phyloP scores from a whole-genome alignment of 176 grass and related monocot genomes.

The Luzula sylvatica region DNA sequence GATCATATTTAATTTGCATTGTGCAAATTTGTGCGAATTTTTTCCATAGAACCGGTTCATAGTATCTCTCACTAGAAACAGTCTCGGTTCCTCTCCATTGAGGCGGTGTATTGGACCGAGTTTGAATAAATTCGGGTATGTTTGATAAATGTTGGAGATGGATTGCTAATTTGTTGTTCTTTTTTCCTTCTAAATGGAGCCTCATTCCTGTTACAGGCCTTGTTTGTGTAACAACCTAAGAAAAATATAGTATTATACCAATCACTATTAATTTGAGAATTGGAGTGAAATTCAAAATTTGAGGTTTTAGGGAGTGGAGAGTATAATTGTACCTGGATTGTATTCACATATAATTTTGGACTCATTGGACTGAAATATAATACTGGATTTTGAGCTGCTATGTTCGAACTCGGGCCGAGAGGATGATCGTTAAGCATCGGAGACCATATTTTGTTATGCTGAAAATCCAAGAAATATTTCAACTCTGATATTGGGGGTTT shows the following conservation, averaged over 20 bases:
- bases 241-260: neutral
- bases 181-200: constrained; percentile 85
- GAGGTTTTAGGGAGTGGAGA: neutral
- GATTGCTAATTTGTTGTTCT: constrained; percentile 58
- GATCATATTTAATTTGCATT: constrained; percentile 57
- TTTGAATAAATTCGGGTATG: constrained; percentile 39
- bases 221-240: constrained; percentile 56
- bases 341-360: constrained; percentile 72
- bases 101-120: neutral
- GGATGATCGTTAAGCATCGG: constrained; percentile 60
- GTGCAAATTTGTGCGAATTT: constrained; percentile 80
- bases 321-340: constrained; percentile 30
- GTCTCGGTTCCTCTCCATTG: constrained; percentile 56
- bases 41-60: constrained; percentile 58
- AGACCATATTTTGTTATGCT: constrained; percentile 62
- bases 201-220: constrained; percentile 76
- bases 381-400: constrained; percentile 17
- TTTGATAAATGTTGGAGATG: constrained; percentile 70
- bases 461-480: constrained; percentile 92
- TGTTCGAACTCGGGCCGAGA: constrained; percentile 56
- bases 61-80: constrained; percentile 53
- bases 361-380: constrained; percentile 67
- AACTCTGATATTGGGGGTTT: constrained; percentile 59
- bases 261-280: constrained; percentile 14
- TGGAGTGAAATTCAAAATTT: neutral